A percentile compares a stretch with the other conserved stretches of the same genome.
phyloP scores from a whole-genome alignment of 1,284 basidiomycete genomes.

The Ustilago lituana region DNA sequence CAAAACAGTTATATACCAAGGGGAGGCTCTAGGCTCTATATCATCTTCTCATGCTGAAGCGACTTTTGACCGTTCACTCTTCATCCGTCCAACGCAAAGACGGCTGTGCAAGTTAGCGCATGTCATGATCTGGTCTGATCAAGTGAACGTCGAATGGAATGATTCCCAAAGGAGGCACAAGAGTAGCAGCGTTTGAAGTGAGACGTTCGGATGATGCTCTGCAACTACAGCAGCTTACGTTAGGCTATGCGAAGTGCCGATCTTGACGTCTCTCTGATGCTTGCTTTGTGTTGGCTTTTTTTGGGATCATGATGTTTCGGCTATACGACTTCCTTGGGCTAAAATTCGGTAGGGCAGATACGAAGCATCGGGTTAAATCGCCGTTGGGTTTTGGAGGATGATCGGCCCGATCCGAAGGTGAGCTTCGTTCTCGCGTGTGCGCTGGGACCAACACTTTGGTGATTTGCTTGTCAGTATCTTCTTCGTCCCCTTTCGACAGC shows the following conservation, averaged over 20 bases:
- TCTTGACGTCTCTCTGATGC: slow-evolving; percentile 26
- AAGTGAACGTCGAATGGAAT: not conserved
- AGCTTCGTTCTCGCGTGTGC: slow-evolving; percentile 5
- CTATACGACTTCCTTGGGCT: no score
- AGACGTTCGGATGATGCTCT: no score
- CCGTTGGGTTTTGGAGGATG: no score
- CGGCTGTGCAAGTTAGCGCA: no score
- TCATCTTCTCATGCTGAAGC: not conserved
- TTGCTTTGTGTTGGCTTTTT: not conserved
- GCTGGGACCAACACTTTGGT: slow-evolving; percentile 29
- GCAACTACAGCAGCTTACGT: slow-evolving; percentile 20
- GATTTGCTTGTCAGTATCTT: not conserved
- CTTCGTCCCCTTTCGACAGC: no score
- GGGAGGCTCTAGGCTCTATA: no score
- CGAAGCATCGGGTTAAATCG: not conserved
- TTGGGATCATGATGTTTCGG: no score
- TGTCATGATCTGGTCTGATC: no score
- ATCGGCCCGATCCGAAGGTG: slow-evolving; percentile 4
- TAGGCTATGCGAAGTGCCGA: slow-evolving; percentile 21
- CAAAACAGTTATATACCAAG: no score
- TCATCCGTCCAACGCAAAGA: no score
- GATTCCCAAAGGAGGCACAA: not conserved
- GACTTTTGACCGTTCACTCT: no score
- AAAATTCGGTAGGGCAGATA: not conserved
- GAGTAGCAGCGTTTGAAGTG: no score